Conservation (phyloP, 148 eudicot species). For the Dianthus caryophyllus region DNA sequence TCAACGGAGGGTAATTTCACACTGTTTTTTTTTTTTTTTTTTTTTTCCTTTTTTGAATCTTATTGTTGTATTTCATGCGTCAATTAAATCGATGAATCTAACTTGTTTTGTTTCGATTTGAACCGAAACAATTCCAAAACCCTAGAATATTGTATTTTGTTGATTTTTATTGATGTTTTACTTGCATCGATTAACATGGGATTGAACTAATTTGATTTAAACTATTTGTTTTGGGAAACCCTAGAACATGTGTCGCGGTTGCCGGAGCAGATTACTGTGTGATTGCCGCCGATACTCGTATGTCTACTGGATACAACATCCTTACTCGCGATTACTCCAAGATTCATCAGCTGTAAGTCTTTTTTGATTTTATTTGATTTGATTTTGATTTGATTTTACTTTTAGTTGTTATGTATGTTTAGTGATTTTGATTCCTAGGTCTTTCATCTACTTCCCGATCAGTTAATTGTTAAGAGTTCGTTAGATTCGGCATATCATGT, state of each 20-base stretch:
- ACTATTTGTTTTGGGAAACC: not conserved
- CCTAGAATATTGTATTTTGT: not conserved
- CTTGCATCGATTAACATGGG: not conserved
- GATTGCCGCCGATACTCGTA: slow-evolving; percentile 86
- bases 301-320: slow-evolving; percentile 90
- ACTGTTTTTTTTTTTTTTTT: not conserved
- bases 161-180: no score
- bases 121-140: not conserved
- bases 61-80: no score
- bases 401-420: not conserved
- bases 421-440: not conserved
- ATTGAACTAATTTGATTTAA: not conserved
- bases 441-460: no score
- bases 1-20: slow-evolving; percentile 72
- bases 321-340: slow-evolving; percentile 96
- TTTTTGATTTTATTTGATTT: not conserved
- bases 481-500: no score
- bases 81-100: no score
- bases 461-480: no score
- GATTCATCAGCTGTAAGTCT: slow-evolving; percentile 58
- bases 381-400: not conserved
- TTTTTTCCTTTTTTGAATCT: not conserved
- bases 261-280: slow-evolving; percentile 91
- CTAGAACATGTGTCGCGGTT: slow-evolving; percentile 72
- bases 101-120: no score